Base-by-base conservation (phyloP, 176 grass and related monocot genomes). In the Triticum monococcum region DNA sequence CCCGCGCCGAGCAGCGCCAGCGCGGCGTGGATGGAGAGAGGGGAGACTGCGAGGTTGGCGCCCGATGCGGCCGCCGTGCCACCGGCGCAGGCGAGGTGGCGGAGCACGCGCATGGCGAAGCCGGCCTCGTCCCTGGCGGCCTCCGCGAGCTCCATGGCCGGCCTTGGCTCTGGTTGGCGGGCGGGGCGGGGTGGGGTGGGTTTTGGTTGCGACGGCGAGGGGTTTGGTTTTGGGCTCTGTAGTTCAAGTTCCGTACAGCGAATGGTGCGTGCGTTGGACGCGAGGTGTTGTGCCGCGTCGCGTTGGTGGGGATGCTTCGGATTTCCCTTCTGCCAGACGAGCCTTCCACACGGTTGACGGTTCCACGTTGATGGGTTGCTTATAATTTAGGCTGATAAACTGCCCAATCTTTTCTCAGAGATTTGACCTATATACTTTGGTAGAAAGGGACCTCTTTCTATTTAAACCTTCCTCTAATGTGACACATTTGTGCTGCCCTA, bases 1-100 rank as follows among this genome's bases (percentile, higher is more conserved):
- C 87, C 89, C 22, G 87, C 87, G 65, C 81, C 90, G 40, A 86
- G 77, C 23, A 94, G 70, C 72, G 48, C 25, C 66, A 91, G 89
- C 31, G 87, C 40, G 81, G 81, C 87, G 87, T 84, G 87, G 75
- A 84, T 12, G 37, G 87, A 89, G 16, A 89, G 56, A n/a, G 65
- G 81, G 75, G 91, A 93, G 79, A 88, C 69, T 23, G 79, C 85
- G n/a, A 86, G 68, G 78, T 93, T 86, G 82, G 31, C 25, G 43
- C 24, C 14, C 72, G 43, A 30, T 0, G 43, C 25, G 20, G 54
- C 10, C 9, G 11, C 25, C 24, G 9, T 31, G 77, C 13, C 20
- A 7, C 13, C 14, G 13, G 25, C 25, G 40, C 59, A 59, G 57
- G 72, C 64, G 68, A 93, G 72, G 18, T 26, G 63, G 50, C 45